Evolutionary conservation across 106 monocot genomes (phyloP), one percentile per base, ranked within the genome.

Genomic region (Dendrobium catenatum): DNA sequence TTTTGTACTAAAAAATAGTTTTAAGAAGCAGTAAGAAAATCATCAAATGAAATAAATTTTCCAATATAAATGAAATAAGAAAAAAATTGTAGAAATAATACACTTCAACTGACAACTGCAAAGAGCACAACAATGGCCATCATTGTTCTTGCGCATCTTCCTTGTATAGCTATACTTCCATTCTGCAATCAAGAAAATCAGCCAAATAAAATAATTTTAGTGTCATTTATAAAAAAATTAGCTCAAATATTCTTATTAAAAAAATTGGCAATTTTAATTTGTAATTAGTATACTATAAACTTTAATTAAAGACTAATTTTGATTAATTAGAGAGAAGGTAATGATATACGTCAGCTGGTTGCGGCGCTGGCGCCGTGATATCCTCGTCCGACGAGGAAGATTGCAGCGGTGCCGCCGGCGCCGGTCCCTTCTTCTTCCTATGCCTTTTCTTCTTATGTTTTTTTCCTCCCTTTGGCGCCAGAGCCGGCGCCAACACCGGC

Each of bases 361-460:
- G 73, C 19, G 89, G 89, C 31, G 85, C 79, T 1, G 89, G 91
- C 72, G 85, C 76, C 2, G 75, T 68, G 1, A 79, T 31, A 40
- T 82, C 86, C 2, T 78, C 77, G 31, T 76, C 80, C 9, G 83
- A 83, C 0, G 85, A 31, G 5, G 86, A 29, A 20, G 86, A 83
- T 26, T 83, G 78, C 13, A 64, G 59, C 7, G 91, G 91, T 17
- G 91, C 85, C 15, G 84, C 91, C 0, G 79, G 84, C 10, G 84
- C 91, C 1, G 79, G 85, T 17, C 86, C 88, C 1, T 77, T 80
- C 82, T 88, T 88, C 79, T 88, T 86, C 55, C 73, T 78, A 11
- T 86, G 84, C 66, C 59, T 85, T 42, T 40, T 88, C 82, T 77
- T 91, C 79, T 88, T 87, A 58, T 88, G 83, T 82, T 85, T 90